Percentiles rank a stretch among this genome's conserved stretches.
These are phyloP conservation scores for Fusarium sp. DNA, from an alignment of 2,329 filamentous ascomycete genomes.

Conservation along the genomic window DNA sequence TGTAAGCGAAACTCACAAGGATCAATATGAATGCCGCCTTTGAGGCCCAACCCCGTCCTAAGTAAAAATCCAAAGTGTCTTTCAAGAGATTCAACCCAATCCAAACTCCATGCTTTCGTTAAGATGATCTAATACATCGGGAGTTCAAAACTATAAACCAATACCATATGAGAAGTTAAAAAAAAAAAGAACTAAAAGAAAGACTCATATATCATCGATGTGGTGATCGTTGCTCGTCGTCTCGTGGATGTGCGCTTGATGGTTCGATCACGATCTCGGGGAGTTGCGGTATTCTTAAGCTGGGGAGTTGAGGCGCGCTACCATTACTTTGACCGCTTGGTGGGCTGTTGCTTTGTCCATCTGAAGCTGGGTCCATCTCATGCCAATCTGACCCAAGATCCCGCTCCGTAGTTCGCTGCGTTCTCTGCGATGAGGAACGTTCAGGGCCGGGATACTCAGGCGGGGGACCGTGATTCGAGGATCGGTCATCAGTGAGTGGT, in stretches of 20 bases:
- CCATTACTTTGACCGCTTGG: slow-evolving; percentile 47
- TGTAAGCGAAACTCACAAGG: not conserved
- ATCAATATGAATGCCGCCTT: not conserved
- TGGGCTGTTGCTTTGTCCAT: not conserved
- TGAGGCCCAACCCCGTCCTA: not conserved
- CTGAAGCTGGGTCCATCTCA: slow-evolving; percentile 2
- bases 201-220: slow-evolving; percentile 17
- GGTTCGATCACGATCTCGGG: slow-evolving; percentile 69
- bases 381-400: slow-evolving; percentile 20
- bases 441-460: slow-evolving; percentile 60
- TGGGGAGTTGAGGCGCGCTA: slow-evolving; percentile 60
- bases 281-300: slow-evolving; percentile 57
- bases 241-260: slow-evolving; percentile 47
- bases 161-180: not conserved
- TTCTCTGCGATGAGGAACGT: slow-evolving; percentile 41
- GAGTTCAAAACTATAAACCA: not conserved
- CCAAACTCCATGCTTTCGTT: slow-evolving; percentile 42
- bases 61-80: not conserved
- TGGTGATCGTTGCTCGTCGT: slow-evolving; percentile 28
- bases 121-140: slow-evolving; percentile 13
- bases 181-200: slow-evolving; percentile 1
- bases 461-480: slow-evolving; percentile 59
- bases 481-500: slow-evolving; percentile 53
- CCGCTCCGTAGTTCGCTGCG: slow-evolving; percentile 37
- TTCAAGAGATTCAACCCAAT: slow-evolving; percentile 8